Conservation (phyloP, 2,329 filamentous ascomycete genomes). For the Cadophora sp. region DNA sequence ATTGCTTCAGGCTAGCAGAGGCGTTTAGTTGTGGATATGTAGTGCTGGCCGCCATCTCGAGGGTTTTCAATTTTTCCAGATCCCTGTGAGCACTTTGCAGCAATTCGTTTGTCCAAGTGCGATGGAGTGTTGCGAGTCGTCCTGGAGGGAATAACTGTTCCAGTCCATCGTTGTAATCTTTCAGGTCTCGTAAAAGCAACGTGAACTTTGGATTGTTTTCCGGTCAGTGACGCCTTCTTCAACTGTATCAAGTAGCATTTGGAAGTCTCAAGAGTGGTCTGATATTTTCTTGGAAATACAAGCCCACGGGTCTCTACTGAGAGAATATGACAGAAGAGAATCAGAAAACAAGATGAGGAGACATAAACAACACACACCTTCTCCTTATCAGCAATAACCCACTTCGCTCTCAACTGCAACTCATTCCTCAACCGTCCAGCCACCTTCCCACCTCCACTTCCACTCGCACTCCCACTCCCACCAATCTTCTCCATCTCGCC, state of each 20-base stretch:
- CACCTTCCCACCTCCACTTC: slow-evolving; percentile 39
- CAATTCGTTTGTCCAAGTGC: slow-evolving; percentile 55
- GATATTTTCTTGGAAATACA: not conserved
- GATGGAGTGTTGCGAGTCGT: slow-evolving; percentile 51
- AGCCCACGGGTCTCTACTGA: not conserved
- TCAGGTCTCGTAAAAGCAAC: slow-evolving; percentile 49
- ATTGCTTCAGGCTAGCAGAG: slow-evolving; percentile 52
- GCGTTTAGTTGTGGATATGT: slow-evolving; percentile 52
- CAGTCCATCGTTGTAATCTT: slow-evolving; percentile 56
- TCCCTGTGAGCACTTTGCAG: slow-evolving; percentile 53
- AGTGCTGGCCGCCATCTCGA: slow-evolving; percentile 51
- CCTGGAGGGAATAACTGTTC: slow-evolving; percentile 54
- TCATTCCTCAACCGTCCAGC: slow-evolving; percentile 33
- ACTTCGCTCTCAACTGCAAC: slow-evolving; percentile 47
- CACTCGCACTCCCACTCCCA: slow-evolving; percentile 40
- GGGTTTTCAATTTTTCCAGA: slow-evolving; percentile 49
- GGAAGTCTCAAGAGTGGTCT: not conserved
- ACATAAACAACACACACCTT: slow-evolving; percentile 29
- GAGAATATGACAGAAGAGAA: not conserved
- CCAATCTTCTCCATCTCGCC: slow-evolving; percentile 37
- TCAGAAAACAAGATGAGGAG: not conserved
- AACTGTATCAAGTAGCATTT: not conserved
- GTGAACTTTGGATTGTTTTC: slow-evolving; percentile 43
- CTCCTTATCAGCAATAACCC: slow-evolving; percentile 55
- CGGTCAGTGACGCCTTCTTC: not conserved